Evolutionary conservation across 2,329 filamentous ascomycete species (phyloP), one percentile per base, ranked within the genome.

Genomic region (Fusarium siculi): DNA sequence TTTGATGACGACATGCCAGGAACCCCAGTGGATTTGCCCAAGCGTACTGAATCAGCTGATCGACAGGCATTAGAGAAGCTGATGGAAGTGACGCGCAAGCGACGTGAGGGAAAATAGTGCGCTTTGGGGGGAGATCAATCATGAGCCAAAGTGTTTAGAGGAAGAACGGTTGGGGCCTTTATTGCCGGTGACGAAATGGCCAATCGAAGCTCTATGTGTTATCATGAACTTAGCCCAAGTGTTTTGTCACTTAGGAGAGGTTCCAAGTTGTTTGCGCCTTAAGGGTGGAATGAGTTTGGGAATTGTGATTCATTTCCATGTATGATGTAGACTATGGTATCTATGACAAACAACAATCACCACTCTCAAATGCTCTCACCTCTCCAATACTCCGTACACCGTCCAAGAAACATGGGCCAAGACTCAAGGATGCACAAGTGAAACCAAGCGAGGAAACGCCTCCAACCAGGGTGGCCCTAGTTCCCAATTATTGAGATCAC

Each of bases 401-500:
- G 7, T 7, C 21, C n/a, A 28, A 52, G 39, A n/a, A 42, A 25
- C 23, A 23, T n/a, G 21, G 1, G 4, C 25, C 18, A 30, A 2
- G 16, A 39, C 18, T 11, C 32, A 74, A 37, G 72, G 67, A 43
- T 74, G 72, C 1, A 74, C 44, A 14, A 74, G 63, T 30, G 67
- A 68, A 23, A 70, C 60, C 43, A 78, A 39, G 32, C 74, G 67
- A 1, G 76, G 76, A 63, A 78, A 78, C 8, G 56, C 52, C 23
- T 77, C 76, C 16, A 71, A 37, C 71, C 70, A 78, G 10, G 74
- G 75, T 16, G 74, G 52, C 1, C 71, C 70, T 23, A 78, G 36
- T 9, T 69, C 42, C 77, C 77, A 78, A 49, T 77, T 74, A 25
- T 58, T 56, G 19, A 77, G 60, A 54, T 78, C 76, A 52, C 72